Evolutionary conservation across 2,329 filamentous ascomycete species (phyloP), one percentile per base, ranked within the genome.

Genomic region (Chrysoporthe austroafricana): DNA sequence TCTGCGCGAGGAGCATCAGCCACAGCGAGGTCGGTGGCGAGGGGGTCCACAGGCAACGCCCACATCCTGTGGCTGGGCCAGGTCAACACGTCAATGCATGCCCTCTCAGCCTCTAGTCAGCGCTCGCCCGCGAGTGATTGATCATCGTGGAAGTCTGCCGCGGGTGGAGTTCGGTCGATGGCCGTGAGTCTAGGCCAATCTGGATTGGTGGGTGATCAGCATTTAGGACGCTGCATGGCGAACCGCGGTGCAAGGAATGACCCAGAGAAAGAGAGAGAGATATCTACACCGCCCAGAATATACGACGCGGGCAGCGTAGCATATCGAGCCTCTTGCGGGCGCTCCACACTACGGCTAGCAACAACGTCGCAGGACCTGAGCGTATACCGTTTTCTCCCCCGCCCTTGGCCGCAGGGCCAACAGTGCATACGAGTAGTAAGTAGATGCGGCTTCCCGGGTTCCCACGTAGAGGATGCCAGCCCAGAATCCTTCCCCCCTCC

Each of bases 81-180:
- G 54, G 32, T 14, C 2, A 57, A 52, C 48, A 39, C 54, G 54
- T 57, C 54, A 57, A 57, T 39, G 16, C 54, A n/a, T 57, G 14
- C 34, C 32, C 14, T 36, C 5, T 57, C 26, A 9, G 16, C 52
- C 6, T 2, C 32, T 14, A 57, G 52, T 36, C 32, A n/a, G 9
- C 18, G 32, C 16, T 52, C 5, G 11, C 21, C 48, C 9, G 14
- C 11, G 4, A 32, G 11, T 14, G 2, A 14, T n/a, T 52, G 48
- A 26, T 52, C 48, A 16, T 54, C 54, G 32, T 18, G 34, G 14
- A 57, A 39, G 7, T 16, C 54, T 57, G 54, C 54, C 16, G 34
- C 34, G 54, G 16, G 54, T 57, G 54, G 54, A 39, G 54, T 39
- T 57, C 54, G 54, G 54, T 57, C 32, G 54, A 36, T 57, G 48